A percentile compares a stretch with the other conserved stretches of the same genome.
These are phyloP conservation scores for Rhodotorula sp. DNA, from an alignment of 1,284 basidiomycete species.

Conservation along the genomic window DNA sequence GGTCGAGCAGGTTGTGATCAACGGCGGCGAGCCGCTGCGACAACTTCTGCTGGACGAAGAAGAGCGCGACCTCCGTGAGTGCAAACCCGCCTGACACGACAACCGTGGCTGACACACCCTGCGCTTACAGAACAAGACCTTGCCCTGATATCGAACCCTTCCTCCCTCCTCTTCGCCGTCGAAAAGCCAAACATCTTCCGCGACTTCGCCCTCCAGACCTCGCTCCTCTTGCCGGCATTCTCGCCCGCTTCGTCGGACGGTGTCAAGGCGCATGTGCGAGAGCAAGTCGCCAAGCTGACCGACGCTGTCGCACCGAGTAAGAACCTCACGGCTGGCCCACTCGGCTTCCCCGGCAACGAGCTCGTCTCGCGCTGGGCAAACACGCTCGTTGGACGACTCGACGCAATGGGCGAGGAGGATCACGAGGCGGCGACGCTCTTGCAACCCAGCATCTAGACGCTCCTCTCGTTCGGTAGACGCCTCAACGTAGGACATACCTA, in stretches of 20 bases:
- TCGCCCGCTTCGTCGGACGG: not conserved
- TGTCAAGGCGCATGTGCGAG: not conserved
- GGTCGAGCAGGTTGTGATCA: slow-evolving; percentile 12
- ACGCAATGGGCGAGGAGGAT: not conserved
- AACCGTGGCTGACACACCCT: no score
- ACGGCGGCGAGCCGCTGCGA: not conserved
- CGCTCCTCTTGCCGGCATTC: not conserved
- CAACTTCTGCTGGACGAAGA: not conserved
- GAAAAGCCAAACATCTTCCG: slow-evolving; percentile 40
- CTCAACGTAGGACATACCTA: not conserved
- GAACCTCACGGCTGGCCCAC: slow-evolving; percentile 7
- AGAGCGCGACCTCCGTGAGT: slow-evolving; percentile 16
- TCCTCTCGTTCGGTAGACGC: not conserved
- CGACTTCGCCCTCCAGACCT: slow-evolving; percentile 26
- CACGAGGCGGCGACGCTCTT: not conserved
- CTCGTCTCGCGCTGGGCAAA: slow-evolving; percentile 11
- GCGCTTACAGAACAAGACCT: slow-evolving; percentile 23
- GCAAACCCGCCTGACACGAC: no score
- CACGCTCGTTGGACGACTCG: not conserved
- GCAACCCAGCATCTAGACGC: not conserved
- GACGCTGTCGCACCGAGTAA: not conserved
- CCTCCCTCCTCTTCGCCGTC: slow-evolving; percentile 36
- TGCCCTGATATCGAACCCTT: slow-evolving; percentile 25
- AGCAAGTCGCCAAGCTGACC: not conserved
- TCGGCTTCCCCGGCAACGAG: slow-evolving; percentile 24